Evolutionary conservation across 768 basidiomycete genomes (phyloP), one percentile per base, ranked within the genome.

Genomic region (Suillus luteus): DNA sequence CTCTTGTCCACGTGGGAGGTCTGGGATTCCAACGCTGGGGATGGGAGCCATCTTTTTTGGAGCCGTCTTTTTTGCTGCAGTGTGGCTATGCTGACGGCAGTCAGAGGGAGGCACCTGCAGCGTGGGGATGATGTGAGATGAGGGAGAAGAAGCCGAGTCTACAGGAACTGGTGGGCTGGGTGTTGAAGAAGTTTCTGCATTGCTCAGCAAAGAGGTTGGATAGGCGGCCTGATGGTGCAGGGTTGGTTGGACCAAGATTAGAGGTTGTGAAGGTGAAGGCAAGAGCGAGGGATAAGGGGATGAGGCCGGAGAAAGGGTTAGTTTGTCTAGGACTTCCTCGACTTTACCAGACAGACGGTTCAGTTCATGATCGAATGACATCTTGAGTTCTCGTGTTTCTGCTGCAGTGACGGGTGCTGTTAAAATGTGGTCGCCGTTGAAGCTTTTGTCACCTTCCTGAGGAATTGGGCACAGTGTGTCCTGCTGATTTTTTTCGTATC

Each of bases 391-490:
- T 17, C 62, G 65, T 43, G 75, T 58, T 55, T 76, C 72, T 0
- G 61, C 67, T 4, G 59, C 58, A 1, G 73, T 71, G 9, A 64
- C 64, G 3, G 68, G 61, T 15, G 66, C n/a, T 0, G 59, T 14
- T 1, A 66, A 48, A 2, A 62, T 17, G 48, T 74, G 71, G 27
- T 75, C 70, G 1, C 75, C 74, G 65, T 75, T 69, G 62, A 77
- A 76, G 27, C 64, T 68, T 70, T 66, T n/a, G 10, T 64, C 65
- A 1, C 63, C 60, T 19, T 74, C 68, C 1, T 55, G 43, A 2
- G 59, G 66, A 24, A 68, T 49, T 5, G 78, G 78, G 64, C 67
- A 62, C 7, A 80, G 64, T 0, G 72, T 71, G 46, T 78, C 68
- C 2, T 70, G 61, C 60, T 79, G 73, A 64, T 66, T 52, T 15